These are phyloP conservation scores for Ganoderma sinense DNA, from an alignment of 1,284 basidiomycete species.

Conservation along the genomic window DNA sequence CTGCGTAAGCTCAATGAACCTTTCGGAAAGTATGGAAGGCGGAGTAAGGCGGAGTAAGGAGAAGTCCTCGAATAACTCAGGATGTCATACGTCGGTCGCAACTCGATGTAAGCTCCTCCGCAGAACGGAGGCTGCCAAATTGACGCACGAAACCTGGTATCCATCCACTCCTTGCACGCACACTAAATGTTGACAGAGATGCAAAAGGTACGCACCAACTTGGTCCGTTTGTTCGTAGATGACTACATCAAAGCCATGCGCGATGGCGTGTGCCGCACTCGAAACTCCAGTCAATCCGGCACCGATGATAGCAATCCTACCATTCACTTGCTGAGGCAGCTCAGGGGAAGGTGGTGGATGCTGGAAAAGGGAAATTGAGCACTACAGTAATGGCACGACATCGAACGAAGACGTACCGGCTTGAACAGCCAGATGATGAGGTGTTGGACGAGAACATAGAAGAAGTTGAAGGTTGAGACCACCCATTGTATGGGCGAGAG, in stretches of 20 bases:
- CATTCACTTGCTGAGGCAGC: slow-evolving; percentile 42
- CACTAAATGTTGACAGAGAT: slow-evolving; percentile 20
- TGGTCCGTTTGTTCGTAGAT: slow-evolving; percentile 40
- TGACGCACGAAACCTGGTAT: too few species aligned
- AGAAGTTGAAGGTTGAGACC: slow-evolving; percentile 14
- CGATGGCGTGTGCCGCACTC: slow-evolving; percentile 57
- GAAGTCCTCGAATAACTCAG: too few species aligned
- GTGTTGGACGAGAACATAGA: slow-evolving; percentile 47
- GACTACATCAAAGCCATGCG: slow-evolving; percentile 63
- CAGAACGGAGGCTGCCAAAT: too few species aligned
- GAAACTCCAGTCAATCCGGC: slow-evolving; percentile 60
- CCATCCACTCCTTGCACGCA: too few species aligned
- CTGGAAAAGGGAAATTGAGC: slow-evolving; percentile 1
- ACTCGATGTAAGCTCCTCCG: too few species aligned
- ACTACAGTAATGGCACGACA: not conserved
- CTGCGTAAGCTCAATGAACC: not conserved
- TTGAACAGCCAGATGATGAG: slow-evolving; percentile 52
- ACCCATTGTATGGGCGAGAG: slow-evolving; percentile 10
- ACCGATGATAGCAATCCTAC: slow-evolving; percentile 60
- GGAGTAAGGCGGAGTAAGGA: too few species aligned
- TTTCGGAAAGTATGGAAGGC: too few species aligned
- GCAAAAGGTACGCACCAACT: slow-evolving; percentile 23
- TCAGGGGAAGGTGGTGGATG: slow-evolving; percentile 40
- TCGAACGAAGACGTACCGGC: slow-evolving; percentile 41
- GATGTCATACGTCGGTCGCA: too few species aligned